These are phyloP conservation scores for Cystobasidiopsis lactophilus DNA, from an alignment of 768 basidiomycete species.

Conservation along the genomic window DNA sequence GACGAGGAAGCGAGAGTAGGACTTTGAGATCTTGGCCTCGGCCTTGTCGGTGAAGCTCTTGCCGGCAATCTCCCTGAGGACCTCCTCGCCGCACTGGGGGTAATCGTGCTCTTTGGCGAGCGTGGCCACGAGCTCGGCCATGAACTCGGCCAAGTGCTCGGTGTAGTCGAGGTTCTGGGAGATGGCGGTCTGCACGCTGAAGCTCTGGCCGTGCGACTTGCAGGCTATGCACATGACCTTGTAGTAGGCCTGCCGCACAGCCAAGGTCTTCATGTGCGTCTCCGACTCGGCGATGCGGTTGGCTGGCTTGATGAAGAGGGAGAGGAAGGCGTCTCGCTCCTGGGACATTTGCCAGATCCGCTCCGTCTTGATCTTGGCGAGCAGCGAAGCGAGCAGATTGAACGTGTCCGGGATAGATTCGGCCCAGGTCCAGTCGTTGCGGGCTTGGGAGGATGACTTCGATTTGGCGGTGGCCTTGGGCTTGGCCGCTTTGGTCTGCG, in stretches of 20 bases:
- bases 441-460: too few species aligned
- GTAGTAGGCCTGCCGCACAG: slow-evolving; percentile 53
- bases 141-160: slow-evolving; percentile 78
- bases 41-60: slow-evolving; percentile 48
- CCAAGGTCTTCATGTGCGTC: slow-evolving; percentile 56
- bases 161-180: slow-evolving; percentile 81
- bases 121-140: slow-evolving; percentile 68
- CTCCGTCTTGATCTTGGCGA: slow-evolving; percentile 39
- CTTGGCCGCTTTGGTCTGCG: slow-evolving; percentile 8
- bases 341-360: slow-evolving; percentile 75
- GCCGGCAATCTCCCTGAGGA: slow-evolving; percentile 60
- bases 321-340: slow-evolving; percentile 70
- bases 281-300: slow-evolving; percentile 73
- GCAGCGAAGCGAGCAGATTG: slow-evolving; percentile 44
- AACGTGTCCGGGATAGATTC: slow-evolving; percentile 53
- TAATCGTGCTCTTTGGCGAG: slow-evolving; percentile 73
- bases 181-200: slow-evolving; percentile 56
- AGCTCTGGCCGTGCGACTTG: slow-evolving; percentile 63
- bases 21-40: slow-evolving; percentile 71
- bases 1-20: slow-evolving; percentile 64
- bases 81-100: slow-evolving; percentile 68
- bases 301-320: slow-evolving; percentile 68
- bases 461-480: too few species aligned
- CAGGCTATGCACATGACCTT: slow-evolving; percentile 78
- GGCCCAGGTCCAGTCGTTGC: slow-evolving; percentile 44